Evolutionary conservation across 805 yeast species (phyloP), one percentile per base, ranked within the genome.

Genomic region (Clavispora carvajalis): DNA sequence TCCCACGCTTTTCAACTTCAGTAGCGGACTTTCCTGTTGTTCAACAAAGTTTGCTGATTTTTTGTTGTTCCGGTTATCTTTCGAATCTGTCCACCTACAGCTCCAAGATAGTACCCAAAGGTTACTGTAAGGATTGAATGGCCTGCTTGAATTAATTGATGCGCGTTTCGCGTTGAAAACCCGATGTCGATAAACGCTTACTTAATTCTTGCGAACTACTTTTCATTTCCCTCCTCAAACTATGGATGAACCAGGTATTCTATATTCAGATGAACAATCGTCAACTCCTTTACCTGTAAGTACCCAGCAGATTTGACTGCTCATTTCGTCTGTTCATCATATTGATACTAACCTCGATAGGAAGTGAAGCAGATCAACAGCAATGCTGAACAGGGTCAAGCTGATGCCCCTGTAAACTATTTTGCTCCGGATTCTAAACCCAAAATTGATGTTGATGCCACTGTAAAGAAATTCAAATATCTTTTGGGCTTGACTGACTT

Each of bases 401-500:
- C 12, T 19, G 31, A 16, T 13, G 3, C 31, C 5, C 19, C 31
- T 4, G 31, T 28, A 13, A 37, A 51, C 42, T 69, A 69, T 48
- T 68, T 69, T 44, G 58, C 63, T 8, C 52, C 56, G 5, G 49
- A 65, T 26, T 62, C 58, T 15, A 63, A 63, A 37, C 63, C 54
- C 33, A 59, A 59, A 26, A 75, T 80, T 54, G 74, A 80, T 53
- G 69, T 76, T 2, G 73, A 73, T 37, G 80, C 74, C 30, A 82
- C 88, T 0, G 77, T 81, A 7, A 76, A 79, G 52, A 65, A 90
- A 49, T 84, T 82, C 64, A 76, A 76, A 49, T 80, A 84, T 58
- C 63, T 84, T 26, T 57, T 84, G 33, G 81, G 85, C 0, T 61
- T 84, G 40, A 81, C 89, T 4, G 76, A 74, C 13, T 62, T 84